Conservation (phyloP, 306 rosid genomes). For the Dicorynia guianensis region DNA sequence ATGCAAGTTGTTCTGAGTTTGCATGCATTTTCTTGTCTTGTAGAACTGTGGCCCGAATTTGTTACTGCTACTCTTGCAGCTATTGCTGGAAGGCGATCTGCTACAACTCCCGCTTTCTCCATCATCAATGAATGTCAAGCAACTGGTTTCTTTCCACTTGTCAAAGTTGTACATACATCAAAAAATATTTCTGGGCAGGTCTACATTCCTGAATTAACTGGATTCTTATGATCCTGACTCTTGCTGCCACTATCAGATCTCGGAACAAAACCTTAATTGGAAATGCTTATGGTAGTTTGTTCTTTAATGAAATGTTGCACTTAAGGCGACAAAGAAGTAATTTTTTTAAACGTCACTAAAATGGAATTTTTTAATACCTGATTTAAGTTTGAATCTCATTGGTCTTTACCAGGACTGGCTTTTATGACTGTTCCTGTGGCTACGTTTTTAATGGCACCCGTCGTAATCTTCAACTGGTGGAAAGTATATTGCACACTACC, state of each 20-base stretch:
- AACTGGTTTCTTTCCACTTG: conserved; percentile 92
- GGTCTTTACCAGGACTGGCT: conserved; percentile 80
- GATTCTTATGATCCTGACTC: conserved; percentile 90
- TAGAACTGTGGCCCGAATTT: conserved; percentile 87
- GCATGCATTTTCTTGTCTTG: conserved; percentile 40
- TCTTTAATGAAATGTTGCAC: not conserved
- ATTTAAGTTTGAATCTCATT: conserved; percentile 38
- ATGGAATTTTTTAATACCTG: not conserved
- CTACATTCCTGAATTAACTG: conserved; percentile 92
- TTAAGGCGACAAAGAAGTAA: conserved; percentile 4
- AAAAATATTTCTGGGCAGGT: conserved; percentile 80
- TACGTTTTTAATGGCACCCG: conserved; percentile 81
- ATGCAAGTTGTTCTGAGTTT: conserved; percentile 30
- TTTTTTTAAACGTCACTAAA: conserved; percentile 11
- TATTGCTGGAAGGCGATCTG: conserved; percentile 93
- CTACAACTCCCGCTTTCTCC: conserved; percentile 86
- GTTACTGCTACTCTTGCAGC: conserved; percentile 81
- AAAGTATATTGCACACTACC: conserved; percentile 55
- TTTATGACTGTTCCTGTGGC: conserved; percentile 78
- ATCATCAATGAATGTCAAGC: conserved; percentile 88
- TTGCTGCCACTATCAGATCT: conserved; percentile 79
- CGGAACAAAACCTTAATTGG: conserved; percentile 79
- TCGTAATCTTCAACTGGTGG: conserved; percentile 78
- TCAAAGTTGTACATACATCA: conserved; percentile 89
- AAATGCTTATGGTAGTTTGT: conserved; percentile 80